A percentile compares a stretch with the other conserved stretches of the same genome.
These are phyloP conservation scores for Lipomyces yamanashiensis DNA, from an alignment of 805 yeast genomes.

Conservation along the genomic window DNA sequence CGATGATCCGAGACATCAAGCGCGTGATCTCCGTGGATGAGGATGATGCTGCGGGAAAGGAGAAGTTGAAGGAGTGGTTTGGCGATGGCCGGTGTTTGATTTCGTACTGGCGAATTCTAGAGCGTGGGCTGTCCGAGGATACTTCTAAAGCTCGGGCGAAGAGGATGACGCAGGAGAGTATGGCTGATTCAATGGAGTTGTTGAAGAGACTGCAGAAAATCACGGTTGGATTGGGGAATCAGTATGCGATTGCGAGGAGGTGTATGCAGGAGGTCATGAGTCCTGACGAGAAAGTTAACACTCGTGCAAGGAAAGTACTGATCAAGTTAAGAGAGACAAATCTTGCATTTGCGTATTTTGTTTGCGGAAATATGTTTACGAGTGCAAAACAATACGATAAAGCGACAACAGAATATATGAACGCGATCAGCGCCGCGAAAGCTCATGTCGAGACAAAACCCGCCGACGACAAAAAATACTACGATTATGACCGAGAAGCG, in stretches of 20 bases:
- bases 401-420: slow-evolving; percentile 14
- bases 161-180: background rate
- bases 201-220: background rate
- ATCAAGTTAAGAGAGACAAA: slow-evolving; percentile 19
- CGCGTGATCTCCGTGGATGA: background rate
- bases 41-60: background rate
- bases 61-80: slow-evolving; percentile 6
- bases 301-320: slow-evolving; percentile 16
- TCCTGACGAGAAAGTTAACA: background rate
- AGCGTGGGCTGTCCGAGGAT: slow-evolving; percentile 25
- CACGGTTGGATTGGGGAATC: slow-evolving; percentile 3
- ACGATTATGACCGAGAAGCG: slow-evolving; percentile 32
- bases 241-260: slow-evolving; percentile 4
- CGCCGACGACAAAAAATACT: slow-evolving; percentile 15
- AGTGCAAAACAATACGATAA: background rate
- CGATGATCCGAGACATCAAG: slow-evolving; percentile 8
- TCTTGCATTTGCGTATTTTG: slow-evolving; percentile 25
- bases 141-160: background rate
- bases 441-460: slow-evolving; percentile 25
- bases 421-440: slow-evolving; percentile 24
- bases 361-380: slow-evolving; percentile 15
- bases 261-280: background rate
- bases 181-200: background rate
- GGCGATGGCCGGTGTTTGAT: slow-evolving; percentile 27
- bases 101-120: slow-evolving; percentile 21